phyloP scores from a whole-genome alignment of 179 eudicot genomes.

The Spinacia oleracea region DNA sequence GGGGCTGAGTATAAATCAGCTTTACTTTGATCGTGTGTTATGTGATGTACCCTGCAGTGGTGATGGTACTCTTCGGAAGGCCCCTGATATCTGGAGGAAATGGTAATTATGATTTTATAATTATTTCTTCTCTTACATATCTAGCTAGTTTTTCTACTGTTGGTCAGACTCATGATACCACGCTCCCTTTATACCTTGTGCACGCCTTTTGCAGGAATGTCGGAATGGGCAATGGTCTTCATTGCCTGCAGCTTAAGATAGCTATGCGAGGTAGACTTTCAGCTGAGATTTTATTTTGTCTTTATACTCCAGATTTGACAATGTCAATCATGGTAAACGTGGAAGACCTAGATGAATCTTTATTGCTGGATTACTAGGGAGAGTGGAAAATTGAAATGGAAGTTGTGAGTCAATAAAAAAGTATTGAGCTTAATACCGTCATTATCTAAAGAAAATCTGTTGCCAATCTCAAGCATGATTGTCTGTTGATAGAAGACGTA shows the following conservation, averaged over 20 bases:
- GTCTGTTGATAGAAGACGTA: background rate
- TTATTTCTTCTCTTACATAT: background rate
- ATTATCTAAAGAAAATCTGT: background rate
- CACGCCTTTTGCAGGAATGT: slow-evolving; percentile 53
- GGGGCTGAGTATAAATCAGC: slow-evolving; percentile 54
- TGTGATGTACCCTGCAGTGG: slow-evolving; percentile 99
- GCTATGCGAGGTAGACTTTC: slow-evolving; percentile 84
- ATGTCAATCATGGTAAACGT: background rate
- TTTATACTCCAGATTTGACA: background rate
- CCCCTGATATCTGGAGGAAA: slow-evolving; percentile 98
- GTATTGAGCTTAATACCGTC: background rate
- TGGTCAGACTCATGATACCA: background rate
- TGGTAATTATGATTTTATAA: slow-evolving; percentile 45
- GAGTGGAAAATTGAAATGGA: background rate
- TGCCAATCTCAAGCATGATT: background rate
- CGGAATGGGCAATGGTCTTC: slow-evolving; percentile 93
- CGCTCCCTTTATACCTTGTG: background rate
- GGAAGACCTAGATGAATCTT: background rate
- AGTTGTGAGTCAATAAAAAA: background rate
- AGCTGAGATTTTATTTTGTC: background rate
- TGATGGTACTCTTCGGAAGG: slow-evolving; percentile 97
- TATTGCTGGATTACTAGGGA: background rate
- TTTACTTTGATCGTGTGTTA: slow-evolving; percentile 89
- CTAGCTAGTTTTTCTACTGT: background rate
- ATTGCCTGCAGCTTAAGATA: slow-evolving; percentile 82